phyloP scores from a whole-genome alignment of 768 basidiomycete species.

The Suillus hirtellus region DNA sequence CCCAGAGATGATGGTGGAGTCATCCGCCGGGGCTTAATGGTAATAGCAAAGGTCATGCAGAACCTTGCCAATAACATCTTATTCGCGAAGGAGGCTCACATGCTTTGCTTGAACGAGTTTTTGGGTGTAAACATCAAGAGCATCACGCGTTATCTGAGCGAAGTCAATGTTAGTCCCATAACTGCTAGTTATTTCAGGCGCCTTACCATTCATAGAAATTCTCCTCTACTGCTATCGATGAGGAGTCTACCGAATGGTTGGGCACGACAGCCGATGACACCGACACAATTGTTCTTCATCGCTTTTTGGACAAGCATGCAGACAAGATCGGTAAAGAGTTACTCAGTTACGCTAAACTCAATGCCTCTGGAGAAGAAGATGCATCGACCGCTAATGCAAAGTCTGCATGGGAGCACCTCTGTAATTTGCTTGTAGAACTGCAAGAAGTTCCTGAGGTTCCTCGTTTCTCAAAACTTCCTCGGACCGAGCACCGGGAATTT shows the following conservation, averaged over 20 bases:
- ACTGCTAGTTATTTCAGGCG: neutral
- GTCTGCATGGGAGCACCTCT: constrained; percentile 82
- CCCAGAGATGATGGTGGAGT: constrained; percentile 58
- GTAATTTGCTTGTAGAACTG: constrained; percentile 77
- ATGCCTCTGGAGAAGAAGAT: constrained; percentile 52
- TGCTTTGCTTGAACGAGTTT: constrained; percentile 80
- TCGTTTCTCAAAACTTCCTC: constrained; percentile 48
- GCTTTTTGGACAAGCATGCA: constrained; percentile 81
- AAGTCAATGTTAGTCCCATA: constrained; percentile 57
- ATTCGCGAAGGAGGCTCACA: constrained; percentile 88
- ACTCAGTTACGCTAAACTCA: constrained; percentile 60
- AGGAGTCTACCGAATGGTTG: constrained; percentile 71
- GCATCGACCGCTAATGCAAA: constrained; percentile 62
- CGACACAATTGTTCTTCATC: constrained; percentile 78
- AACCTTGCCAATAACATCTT: constrained; percentile 93
- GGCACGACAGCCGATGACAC: constrained; percentile 81
- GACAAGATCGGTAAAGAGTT: constrained; percentile 89
- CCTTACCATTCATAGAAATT: constrained; percentile 39
- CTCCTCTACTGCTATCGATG: constrained; percentile 45
- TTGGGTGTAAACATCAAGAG: constrained; percentile 66
- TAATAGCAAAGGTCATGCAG: constrained; percentile 90
- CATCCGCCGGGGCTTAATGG: constrained; percentile 76
- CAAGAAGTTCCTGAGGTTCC: constrained; percentile 71
- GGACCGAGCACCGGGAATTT: constrained; percentile 61
- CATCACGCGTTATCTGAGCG: constrained; percentile 76